A percentile compares a stretch with the other conserved stretches of the same genome.
Conservation (phyloP, 768 basidiomycete genomes). For the Nidularia pulvinata region DNA sequence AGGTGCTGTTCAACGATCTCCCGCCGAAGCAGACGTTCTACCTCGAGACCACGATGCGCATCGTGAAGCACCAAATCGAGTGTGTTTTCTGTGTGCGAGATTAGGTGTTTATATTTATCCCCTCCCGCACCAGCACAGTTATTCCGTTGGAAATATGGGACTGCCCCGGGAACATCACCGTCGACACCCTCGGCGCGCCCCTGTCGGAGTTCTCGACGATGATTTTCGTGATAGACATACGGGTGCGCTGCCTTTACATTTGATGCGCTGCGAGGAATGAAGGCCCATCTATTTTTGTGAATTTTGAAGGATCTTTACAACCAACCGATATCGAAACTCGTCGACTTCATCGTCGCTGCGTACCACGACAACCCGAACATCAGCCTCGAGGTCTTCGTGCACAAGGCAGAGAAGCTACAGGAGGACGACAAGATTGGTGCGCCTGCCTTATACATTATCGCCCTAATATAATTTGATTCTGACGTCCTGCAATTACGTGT, state of each 20-base stretch:
- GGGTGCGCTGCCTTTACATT: constrained; percentile 48
- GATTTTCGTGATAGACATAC: constrained; percentile 95
- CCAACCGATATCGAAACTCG: constrained; percentile 79
- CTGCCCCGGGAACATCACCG: constrained; percentile 84
- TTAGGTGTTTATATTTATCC: neutral
- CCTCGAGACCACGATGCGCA: constrained; percentile 83
- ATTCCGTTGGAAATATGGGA: constrained; percentile 96
- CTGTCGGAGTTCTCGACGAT: constrained; percentile 82
- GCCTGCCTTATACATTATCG: constrained; percentile 12
- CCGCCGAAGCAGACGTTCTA: constrained; percentile 87
- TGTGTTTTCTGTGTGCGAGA: constrained; percentile 34
- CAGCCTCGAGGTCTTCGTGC: constrained; percentile 90
- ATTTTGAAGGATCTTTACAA: constrained; percentile 73
- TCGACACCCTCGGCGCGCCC: constrained; percentile 74
- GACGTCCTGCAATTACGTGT: neutral
- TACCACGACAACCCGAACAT: constrained; percentile 76
- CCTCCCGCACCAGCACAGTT: constrained; percentile 62
- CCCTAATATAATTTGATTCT: neutral
- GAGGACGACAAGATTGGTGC: constrained; percentile 91
- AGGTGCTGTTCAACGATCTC: constrained; percentile 89
- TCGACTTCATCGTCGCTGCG: constrained; percentile 79
- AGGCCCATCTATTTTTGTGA: neutral
- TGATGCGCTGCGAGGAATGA: too few relatives aligned
- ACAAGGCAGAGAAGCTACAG: constrained; percentile 90
- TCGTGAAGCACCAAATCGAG: constrained; percentile 79